Base-by-base conservation (phyloP, 768 basidiomycete species). In the Thelephora aurantiotincta region DNA sequence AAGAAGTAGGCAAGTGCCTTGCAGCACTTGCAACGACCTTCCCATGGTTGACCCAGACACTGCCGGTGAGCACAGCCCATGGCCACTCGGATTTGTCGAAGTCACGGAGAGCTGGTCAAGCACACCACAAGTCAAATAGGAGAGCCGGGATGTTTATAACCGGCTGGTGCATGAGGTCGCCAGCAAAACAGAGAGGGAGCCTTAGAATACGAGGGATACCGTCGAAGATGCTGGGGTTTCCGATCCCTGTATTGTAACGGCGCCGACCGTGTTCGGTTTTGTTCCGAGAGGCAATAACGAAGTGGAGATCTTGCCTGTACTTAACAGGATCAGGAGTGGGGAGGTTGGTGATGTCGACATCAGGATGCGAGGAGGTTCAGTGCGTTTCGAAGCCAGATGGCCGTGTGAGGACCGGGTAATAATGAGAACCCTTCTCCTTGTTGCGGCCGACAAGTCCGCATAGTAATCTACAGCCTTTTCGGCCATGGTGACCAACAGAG, bases 81-180 rank as follows among this genome's bases (percentile, higher is more conserved):
- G 55, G 53, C 67, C 68, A 70, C 0, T 4, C 23, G 9, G 45
- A 52, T 26, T 53, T 42, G 43, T 68, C 64, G 1, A 13, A 12
- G 0, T 11, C 35, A 14, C 52, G 53, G 38, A 59, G 60, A 0
- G 48, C 33, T 0, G 65, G 35, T 0, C 57, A 59, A 0, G 60
- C 64, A 11, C 59, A 57, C 65, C 65, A 68, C 1, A 65, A 54
- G 0, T 49, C 46, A 33, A 66, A 43, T 2, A 64, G 35, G 12
- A 69, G 57, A 35, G 61, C 68, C 1, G 62, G 44, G 1, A 69
- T 16, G 52, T 72, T 73, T 5, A 73, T 53, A 13, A 50, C 20
- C 5, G 51, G 48, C 1, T 65, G 54, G 51, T 73, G 70, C 68
- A 71, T 70, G 13, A 64, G 47, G 44, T 72, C 68, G 0, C 51